These are phyloP conservation scores for Leishmania major DNA, from an alignment of 208 protist species.

Conservation along the genomic window DNA sequence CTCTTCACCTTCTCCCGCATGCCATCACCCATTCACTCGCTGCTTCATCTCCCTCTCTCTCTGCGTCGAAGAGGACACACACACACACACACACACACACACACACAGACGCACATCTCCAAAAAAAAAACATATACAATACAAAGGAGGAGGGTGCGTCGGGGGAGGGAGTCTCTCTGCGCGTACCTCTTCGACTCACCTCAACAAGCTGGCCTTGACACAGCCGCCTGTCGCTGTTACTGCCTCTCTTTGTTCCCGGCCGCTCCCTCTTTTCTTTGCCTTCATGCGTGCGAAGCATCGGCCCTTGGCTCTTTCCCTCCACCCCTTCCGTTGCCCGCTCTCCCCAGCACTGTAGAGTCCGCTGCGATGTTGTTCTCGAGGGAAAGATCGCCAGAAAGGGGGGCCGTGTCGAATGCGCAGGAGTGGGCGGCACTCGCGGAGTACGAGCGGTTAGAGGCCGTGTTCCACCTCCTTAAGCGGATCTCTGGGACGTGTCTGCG, in stretches of 20 bases:
- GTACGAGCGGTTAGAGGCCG: constrained; percentile 72
- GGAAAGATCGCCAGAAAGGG: constrained; percentile 3
- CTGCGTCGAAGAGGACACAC: background rate
- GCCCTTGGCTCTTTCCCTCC: background rate
- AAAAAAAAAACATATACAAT: background rate
- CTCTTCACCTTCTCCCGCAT: background rate
- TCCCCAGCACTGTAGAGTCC: background rate
- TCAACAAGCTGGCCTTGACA: too few species aligned
- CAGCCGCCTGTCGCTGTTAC: background rate
- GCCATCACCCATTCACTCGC: background rate
- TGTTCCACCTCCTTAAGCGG: constrained; percentile 48
- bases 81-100: background rate
- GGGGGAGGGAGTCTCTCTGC: background rate
- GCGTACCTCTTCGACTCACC: background rate
- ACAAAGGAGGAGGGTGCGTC: background rate
- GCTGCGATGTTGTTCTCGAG: constrained; percentile 10
- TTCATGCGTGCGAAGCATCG: background rate
- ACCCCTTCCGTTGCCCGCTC: background rate
- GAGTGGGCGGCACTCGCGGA: constrained; percentile 66
- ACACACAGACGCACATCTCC: background rate
- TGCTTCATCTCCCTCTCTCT: constrained; percentile 1
- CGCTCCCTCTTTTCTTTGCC: constrained; percentile 5
- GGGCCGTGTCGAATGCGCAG: constrained; percentile 9
- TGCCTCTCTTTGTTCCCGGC: constrained; percentile 10
- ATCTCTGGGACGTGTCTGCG: constrained; percentile 54